Conservation (phyloP, 2,329 filamentous ascomycete genomes). For the Hirsutella rhossiliensis region DNA sequence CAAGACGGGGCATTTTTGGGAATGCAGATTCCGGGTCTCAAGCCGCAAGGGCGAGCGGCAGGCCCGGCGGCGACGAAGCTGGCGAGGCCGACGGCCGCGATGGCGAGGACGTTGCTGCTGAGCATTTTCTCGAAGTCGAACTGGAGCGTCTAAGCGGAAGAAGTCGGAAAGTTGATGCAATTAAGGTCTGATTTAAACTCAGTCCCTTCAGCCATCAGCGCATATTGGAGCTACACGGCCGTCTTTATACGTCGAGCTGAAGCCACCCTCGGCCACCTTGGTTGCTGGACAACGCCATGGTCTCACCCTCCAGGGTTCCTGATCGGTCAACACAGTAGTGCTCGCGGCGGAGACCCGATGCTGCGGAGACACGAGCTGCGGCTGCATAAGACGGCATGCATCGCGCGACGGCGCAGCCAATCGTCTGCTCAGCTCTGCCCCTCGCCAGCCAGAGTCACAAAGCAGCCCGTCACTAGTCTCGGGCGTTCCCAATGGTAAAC, state of each 20-base stretch:
- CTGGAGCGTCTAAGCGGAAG: neutral
- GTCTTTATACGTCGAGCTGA: neutral
- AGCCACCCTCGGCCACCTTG: neutral
- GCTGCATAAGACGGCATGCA: neutral
- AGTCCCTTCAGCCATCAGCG: too few relatives aligned
- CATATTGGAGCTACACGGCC: too few relatives aligned
- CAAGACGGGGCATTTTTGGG: constrained; percentile 10
- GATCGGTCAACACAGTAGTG: neutral
- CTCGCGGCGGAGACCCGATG: neutral
- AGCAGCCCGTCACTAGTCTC: neutral
- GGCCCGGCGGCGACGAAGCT: constrained; percentile 4
- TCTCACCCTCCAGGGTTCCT: neutral
- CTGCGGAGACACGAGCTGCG: neutral
- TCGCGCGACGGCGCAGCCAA: neutral
- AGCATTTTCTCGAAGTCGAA: constrained; percentile 10
- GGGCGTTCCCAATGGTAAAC: too few relatives aligned
- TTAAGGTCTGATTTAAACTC: too few relatives aligned
- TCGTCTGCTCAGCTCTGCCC: neutral
- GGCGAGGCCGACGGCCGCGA: constrained; percentile 5
- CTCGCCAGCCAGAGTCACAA: neutral
- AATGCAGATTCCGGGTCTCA: constrained; percentile 21
- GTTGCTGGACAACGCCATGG: neutral
- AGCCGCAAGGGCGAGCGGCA: constrained; percentile 11
- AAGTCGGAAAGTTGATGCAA: too few relatives aligned
- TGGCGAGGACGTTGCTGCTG: constrained; percentile 8